Conservation (phyloP, 208 protist species). For the Trypanosoma vivax region DNA sequence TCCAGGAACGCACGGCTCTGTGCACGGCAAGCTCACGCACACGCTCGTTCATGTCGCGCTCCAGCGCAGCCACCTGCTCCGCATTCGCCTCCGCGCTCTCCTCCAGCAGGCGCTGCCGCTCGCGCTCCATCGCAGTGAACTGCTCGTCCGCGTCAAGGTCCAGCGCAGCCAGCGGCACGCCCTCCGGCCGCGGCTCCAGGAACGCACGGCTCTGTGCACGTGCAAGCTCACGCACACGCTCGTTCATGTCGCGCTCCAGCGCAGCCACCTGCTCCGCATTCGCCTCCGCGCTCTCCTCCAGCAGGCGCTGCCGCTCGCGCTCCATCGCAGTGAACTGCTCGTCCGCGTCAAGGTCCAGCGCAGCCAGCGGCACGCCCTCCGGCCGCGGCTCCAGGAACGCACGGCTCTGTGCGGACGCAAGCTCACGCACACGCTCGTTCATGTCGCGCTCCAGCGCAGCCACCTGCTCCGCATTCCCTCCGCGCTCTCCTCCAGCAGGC, state of each 20-base stretch:
- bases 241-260: neutral
- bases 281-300: neutral
- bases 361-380: neutral
- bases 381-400: too few species aligned
- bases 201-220: neutral
- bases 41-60: neutral
- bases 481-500: conserved; percentile 15
- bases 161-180: neutral
- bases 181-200: neutral
- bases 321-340: neutral
- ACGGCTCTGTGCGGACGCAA: too few species aligned
- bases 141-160: neutral
- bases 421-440: neutral
- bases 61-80: neutral
- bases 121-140: neutral
- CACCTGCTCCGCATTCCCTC: neutral
- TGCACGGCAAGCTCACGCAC: neutral
- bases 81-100: neutral
- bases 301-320: neutral
- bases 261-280: neutral
- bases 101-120: neutral
- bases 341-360: neutral
- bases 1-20: neutral
- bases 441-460: neutral
- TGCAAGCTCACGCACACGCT: neutral